A percentile compares a stretch with the other conserved stretches of the same genome.
phyloP scores from a whole-genome alignment of 2,329 filamentous ascomycete genomes.

The Xylariaceae sp. region DNA sequence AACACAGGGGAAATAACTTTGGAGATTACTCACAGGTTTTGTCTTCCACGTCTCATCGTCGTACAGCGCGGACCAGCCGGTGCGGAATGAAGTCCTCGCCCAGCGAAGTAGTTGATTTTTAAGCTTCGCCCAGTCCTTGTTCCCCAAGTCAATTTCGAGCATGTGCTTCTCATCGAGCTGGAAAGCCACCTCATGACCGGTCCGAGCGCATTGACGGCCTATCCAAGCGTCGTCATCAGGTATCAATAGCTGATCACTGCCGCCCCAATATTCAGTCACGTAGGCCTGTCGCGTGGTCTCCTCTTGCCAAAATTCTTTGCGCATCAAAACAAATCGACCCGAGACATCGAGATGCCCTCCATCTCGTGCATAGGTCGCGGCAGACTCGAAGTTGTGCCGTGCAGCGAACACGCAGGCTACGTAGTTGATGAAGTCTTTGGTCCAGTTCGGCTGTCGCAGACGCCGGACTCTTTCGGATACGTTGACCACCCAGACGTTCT shows the following conservation, averaged over 20 bases:
- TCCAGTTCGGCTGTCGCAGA: neutral
- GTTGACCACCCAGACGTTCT: neutral
- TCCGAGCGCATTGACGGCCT: neutral
- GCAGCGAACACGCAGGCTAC: neutral
- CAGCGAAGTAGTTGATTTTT: neutral
- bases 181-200: neutral
- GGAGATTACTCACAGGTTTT: neutral
- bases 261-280: neutral
- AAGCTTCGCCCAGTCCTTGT: neutral
- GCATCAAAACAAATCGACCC: neutral
- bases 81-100: neutral
- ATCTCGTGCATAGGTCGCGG: neutral
- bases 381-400: neutral
- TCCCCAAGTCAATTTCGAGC: neutral
- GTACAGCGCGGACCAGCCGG: neutral
- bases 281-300: neutral
- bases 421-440: constrained; percentile 1
- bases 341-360: neutral
- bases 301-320: neutral
- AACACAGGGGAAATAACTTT: neutral
- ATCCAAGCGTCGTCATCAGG: neutral
- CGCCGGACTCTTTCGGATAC: neutral
- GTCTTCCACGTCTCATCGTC: neutral
- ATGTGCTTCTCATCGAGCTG: neutral
- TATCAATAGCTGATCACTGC: neutral